Conservation (phyloP, 208 protist genomes). For the Leishmania guyanensis region DNA sequence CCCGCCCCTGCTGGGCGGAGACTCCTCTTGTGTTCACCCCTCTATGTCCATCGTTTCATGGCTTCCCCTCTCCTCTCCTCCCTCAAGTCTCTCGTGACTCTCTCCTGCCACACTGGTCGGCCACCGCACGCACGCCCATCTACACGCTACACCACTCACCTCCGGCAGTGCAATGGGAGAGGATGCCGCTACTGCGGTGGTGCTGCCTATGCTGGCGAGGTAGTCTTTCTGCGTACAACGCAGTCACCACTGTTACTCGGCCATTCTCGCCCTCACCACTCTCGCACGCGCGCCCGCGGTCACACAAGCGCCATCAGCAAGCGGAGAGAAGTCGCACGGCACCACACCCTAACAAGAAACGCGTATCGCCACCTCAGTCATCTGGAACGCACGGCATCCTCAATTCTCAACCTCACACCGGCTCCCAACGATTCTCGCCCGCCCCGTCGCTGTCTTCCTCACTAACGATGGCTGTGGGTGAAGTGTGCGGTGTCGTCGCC, state of each 20-base stretch:
- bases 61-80: not conserved
- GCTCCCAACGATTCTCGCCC: not conserved
- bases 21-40: not conserved
- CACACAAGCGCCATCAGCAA: not conserved
- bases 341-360: not conserved
- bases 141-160: not conserved
- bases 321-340: not conserved
- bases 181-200: slow-evolving; percentile 1
- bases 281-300: not conserved
- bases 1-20: not conserved
- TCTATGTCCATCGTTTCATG: not conserved
- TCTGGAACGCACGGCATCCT: not conserved
- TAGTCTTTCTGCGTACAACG: not conserved
- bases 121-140: not conserved
- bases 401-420: not conserved
- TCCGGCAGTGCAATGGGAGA: not conserved
- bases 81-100: not conserved
- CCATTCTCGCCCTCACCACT: not conserved
- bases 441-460: not conserved
- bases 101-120: not conserved
- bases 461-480: not conserved
- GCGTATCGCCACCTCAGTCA: not conserved
- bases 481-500: not conserved
- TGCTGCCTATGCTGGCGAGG: not conserved
- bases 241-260: not conserved